Evolutionary conservation across 768 basidiomycete species (phyloP).

Genomic region (Fibroporia radiculosa): DNA sequence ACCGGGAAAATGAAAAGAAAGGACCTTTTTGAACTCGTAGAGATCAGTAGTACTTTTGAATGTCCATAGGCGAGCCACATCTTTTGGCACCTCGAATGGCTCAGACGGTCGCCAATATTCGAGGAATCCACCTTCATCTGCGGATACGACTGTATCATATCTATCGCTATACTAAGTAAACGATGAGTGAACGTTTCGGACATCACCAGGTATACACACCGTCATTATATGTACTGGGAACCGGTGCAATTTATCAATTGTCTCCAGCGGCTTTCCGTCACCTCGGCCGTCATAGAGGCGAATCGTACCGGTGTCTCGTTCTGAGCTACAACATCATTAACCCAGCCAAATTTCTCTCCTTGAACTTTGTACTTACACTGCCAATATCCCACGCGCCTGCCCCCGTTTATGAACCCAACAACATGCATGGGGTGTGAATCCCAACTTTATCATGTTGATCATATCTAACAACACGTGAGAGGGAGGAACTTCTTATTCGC

Average conservation of each 20-base stretch:
- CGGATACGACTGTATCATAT: conserved; percentile 88
- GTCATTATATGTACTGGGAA: conserved; percentile 88
- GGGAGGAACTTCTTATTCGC: background rate
- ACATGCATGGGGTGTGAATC: conserved; percentile 77
- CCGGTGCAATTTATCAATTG: conserved; percentile 71
- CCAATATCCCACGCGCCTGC: conserved; percentile 80
- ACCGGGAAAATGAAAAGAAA: conserved; percentile 4
- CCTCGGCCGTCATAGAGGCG: conserved; percentile 92
- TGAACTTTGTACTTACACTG: conserved; percentile 50
- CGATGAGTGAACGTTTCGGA: background rate
- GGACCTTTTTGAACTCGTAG: conserved; percentile 97
- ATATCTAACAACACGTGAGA: conserved; percentile 63
- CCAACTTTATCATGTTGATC: conserved; percentile 96
- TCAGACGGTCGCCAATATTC: conserved; percentile 95
- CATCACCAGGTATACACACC: conserved; percentile 23
- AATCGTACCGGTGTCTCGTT: conserved; percentile 64
- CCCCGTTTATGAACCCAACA: conserved; percentile 94
- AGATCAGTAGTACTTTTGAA: conserved; percentile 89
- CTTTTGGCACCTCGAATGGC: conserved; percentile 78
- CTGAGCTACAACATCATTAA: conserved; percentile 50
- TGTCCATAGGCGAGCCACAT: conserved; percentile 75
- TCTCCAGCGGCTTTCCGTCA: conserved; percentile 67
- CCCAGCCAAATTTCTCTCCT: conserved; percentile 10
- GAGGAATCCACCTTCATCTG: conserved; percentile 89
- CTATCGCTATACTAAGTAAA: conserved; percentile 72